Percentiles rank a stretch among this genome's conserved stretches.
Conservation (phyloP, 163 green algal genomes). For the Scenedesmus sp. region DNA sequence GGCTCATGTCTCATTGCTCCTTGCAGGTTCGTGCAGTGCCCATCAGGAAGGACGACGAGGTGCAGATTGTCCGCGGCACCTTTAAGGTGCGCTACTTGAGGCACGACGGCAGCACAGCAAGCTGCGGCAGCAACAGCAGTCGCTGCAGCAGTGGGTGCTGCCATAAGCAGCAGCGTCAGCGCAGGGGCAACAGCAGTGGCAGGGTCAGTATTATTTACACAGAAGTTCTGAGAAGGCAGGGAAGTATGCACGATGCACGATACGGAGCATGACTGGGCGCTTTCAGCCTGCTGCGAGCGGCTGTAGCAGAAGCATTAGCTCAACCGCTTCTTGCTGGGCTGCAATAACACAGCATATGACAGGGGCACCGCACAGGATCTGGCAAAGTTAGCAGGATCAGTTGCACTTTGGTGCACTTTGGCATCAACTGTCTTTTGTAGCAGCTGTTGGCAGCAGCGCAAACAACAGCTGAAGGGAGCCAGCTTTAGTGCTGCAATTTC, state of each 20-base stretch:
- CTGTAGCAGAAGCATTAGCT: too few species aligned
- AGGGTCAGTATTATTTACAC: too few species aligned
- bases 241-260: too few species aligned
- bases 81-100: conserved; percentile 87
- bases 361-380: too few species aligned
- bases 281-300: too few species aligned
- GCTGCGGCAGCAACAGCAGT: not conserved
- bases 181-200: not conserved
- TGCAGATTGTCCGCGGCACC: conserved; percentile 95
- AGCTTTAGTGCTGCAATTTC: not conserved
- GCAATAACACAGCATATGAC: too few species aligned
- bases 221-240: too few species aligned
- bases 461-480: not conserved
- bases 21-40: conserved; percentile 93
- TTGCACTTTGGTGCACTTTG: too few species aligned
- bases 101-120: not conserved
- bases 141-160: not conserved
- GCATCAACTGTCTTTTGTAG: too few species aligned
- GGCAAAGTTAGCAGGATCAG: too few species aligned
- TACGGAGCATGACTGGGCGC: too few species aligned
- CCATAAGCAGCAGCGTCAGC: not conserved
- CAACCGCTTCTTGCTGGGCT: too few species aligned
- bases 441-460: not conserved
- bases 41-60: conserved; percentile 99
- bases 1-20: not conserved